These are phyloP conservation scores for Tilletia horrida DNA, from an alignment of 1,284 basidiomycete species.

Conservation along the genomic window DNA sequence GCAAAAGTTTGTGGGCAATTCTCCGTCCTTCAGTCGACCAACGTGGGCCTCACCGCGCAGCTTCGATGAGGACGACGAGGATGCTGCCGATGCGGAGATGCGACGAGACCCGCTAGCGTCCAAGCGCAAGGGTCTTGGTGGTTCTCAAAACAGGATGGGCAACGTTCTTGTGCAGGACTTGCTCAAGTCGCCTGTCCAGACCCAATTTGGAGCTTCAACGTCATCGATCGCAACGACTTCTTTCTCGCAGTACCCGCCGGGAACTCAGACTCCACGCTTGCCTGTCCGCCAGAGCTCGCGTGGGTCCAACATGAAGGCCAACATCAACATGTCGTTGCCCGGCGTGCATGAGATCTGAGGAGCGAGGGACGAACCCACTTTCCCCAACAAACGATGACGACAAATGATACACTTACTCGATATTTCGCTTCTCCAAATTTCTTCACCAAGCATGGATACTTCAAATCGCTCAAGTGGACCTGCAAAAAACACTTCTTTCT, in stretches of 20 bases:
- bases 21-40: neutral
- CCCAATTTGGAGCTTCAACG: neutral
- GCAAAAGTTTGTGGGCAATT: slow-evolving; percentile 2
- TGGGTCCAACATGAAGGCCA: slow-evolving; percentile 15
- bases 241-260: slow-evolving; percentile 6
- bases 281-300: slow-evolving; percentile 11
- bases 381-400: too few species aligned
- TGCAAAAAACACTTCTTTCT: too few species aligned
- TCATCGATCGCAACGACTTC: slow-evolving; percentile 8
- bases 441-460: too few species aligned
- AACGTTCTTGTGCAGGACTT: neutral
- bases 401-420: too few species aligned
- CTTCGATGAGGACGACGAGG: slow-evolving; percentile 16
- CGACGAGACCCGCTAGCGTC: neutral
- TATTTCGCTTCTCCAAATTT: too few species aligned
- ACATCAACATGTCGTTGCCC: slow-evolving; percentile 14
- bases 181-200: neutral
- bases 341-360: slow-evolving; percentile 6
- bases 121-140: slow-evolving; percentile 15
- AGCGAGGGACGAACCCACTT: neutral
- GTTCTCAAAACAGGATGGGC: slow-evolving; percentile 5
- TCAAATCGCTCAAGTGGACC: too few species aligned
- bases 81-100: slow-evolving; percentile 7
- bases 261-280: neutral
- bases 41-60: slow-evolving; percentile 14